Conservation (phyloP, 2,329 filamentous ascomycete species). For the Berkeleyomyces basicola region DNA sequence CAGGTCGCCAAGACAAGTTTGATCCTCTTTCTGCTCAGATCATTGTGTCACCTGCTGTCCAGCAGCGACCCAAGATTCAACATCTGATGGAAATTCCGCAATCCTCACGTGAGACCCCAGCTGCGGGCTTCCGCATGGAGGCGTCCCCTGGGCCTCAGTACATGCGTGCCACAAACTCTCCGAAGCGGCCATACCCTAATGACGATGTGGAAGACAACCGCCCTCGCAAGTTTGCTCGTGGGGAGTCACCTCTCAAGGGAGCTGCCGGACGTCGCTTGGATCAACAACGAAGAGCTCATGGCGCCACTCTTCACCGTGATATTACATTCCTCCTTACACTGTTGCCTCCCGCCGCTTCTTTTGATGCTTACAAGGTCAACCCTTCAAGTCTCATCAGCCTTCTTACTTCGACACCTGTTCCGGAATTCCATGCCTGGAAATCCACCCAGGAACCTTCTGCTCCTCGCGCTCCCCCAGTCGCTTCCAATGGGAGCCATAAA, state of each 20-base stretch:
- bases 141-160: slow-evolving; percentile 27
- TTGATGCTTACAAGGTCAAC: slow-evolving; percentile 22
- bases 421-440: slow-evolving; percentile 42
- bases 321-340: slow-evolving; percentile 51
- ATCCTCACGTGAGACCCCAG: slow-evolving; percentile 31
- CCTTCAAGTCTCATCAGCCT: slow-evolving; percentile 56
- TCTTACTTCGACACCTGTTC: slow-evolving; percentile 48
- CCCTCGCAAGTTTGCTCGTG: slow-evolving; percentile 72
- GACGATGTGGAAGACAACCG: slow-evolving; percentile 62
- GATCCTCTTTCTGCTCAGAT: slow-evolving; percentile 68
- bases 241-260: slow-evolving; percentile 85
- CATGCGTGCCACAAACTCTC: slow-evolving; percentile 33
- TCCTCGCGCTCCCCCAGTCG: slow-evolving; percentile 17
- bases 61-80: slow-evolving; percentile 49
- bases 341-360: slow-evolving; percentile 43
- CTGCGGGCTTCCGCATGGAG: slow-evolving; percentile 20
- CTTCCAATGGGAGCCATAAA: slow-evolving; percentile 27
- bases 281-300: slow-evolving; percentile 50
- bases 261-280: slow-evolving; percentile 73
- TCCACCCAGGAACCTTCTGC: slow-evolving; percentile 18
- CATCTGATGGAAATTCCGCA: slow-evolving; percentile 29
- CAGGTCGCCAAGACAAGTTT: slow-evolving; percentile 40
- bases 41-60: slow-evolving; percentile 64
- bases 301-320: slow-evolving; percentile 55
- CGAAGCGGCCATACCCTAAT: slow-evolving; percentile 42